phyloP scores from a whole-genome alignment of 129 eudicot species.

The Tagetes erecta region DNA sequence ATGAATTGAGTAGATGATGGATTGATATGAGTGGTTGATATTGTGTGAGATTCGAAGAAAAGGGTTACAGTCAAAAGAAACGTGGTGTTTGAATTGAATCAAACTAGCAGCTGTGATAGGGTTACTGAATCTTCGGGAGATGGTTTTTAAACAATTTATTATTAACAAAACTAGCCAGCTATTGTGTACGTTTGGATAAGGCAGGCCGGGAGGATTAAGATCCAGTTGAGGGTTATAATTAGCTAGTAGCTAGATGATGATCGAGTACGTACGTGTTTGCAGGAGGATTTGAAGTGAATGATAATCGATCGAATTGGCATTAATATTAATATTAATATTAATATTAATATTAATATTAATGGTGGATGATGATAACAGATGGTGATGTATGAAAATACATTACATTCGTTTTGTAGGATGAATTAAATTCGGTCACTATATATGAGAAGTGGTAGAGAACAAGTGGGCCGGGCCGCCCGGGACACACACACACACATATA shows the following conservation, averaged over 20 bases:
- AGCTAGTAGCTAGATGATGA: no score
- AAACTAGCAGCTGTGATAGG: background rate
- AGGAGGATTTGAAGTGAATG: conserved; percentile 3
- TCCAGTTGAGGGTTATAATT: no score
- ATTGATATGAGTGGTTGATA: conserved; percentile 11
- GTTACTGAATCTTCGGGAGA: conserved; percentile 19
- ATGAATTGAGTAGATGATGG: background rate
- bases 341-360: background rate
- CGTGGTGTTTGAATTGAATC: conserved; percentile 12
- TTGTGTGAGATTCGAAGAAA: conserved; percentile 17
- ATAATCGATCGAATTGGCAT: background rate
- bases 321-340: no score
- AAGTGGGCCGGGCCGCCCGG: background rate
- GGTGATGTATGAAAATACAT: conserved; percentile 11
- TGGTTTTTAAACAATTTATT: background rate
- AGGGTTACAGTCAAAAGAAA: conserved; percentile 15
- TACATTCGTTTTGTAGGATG: conserved; percentile 14
- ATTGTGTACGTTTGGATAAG: conserved; percentile 9
- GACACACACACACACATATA: background rate
- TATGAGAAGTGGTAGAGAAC: conserved; percentile 8
- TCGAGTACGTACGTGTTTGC: no score
- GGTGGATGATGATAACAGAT: conserved; percentile 5
- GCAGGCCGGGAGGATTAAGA: no score
- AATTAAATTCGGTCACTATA: conserved; percentile 1
- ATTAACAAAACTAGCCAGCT: background rate